Evolutionary conservation across 1,139 yeast genomes (phyloP).

Genomic region (Magnusiomyces tetraspermus): DNA sequence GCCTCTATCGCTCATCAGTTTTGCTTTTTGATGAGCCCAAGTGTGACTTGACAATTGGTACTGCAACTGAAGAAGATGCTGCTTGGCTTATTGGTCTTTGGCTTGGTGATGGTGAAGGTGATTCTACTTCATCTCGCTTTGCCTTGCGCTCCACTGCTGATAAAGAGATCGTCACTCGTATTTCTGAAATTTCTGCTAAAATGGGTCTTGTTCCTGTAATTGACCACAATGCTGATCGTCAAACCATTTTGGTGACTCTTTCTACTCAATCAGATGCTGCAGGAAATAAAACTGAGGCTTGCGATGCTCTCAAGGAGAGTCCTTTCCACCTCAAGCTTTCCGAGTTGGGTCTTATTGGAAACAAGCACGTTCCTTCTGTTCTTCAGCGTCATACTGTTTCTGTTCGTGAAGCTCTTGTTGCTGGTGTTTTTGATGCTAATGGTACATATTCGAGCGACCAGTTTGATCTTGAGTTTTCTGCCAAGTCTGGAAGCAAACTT

Average conservation of each 20-base stretch:
- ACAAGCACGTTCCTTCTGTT: neutral
- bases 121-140: neutral
- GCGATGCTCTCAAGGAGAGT: too few relatives aligned
- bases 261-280: neutral
- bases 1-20: neutral
- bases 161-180: neutral
- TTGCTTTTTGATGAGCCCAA: neutral
- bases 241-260: neutral
- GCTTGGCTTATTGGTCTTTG: conserved; percentile 4
- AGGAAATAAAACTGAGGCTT: neutral
- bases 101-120: neutral
- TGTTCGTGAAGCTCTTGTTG: conserved; percentile 1
- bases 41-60: neutral
- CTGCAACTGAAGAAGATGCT: conserved; percentile 1
- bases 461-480: conserved; percentile 3
- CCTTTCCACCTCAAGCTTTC: conserved; percentile 2
- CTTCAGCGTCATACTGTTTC: conserved; percentile 1
- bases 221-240: neutral
- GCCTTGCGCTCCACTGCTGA: neutral
- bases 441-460: neutral
- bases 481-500: neutral
- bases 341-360: neutral
- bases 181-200: neutral
- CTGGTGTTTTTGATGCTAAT: conserved; percentile 1
- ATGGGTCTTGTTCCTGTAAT: neutral